A percentile compares a stretch with the other conserved stretches of the same genome.
These are phyloP conservation scores for Pichia californica DNA, from an alignment of 805 yeast genomes.

Conservation along the genomic window DNA sequence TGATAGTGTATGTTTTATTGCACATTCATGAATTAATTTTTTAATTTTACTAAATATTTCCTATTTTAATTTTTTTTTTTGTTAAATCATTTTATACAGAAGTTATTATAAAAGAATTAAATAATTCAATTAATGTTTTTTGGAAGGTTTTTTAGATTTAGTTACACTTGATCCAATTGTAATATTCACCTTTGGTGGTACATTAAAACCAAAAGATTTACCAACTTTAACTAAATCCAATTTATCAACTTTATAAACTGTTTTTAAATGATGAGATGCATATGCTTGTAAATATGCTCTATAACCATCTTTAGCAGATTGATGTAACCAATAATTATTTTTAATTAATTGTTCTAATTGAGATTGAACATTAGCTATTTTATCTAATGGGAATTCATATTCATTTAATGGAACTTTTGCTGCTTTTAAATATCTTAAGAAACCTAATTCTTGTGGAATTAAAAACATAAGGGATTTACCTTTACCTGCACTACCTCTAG, in stretches of 20 bases:
- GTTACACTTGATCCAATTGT: slow-evolving; percentile 79
- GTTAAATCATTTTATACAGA: background rate
- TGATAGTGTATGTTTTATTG: no score
- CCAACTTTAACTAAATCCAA: slow-evolving; percentile 93
- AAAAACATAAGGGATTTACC: slow-evolving; percentile 95
- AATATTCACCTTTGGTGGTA: slow-evolving; percentile 95
- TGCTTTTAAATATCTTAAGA: slow-evolving; percentile 87
- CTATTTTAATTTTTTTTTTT: no score
- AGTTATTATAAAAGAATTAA: background rate
- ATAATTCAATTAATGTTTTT: background rate
- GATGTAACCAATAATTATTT: slow-evolving; percentile 90
- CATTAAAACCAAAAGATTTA: slow-evolving; percentile 86
- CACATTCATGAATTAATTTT: no score
- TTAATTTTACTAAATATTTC: no score
- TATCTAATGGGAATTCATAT: slow-evolving; percentile 89
- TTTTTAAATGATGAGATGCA: slow-evolving; percentile 91
- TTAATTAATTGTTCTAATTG: slow-evolving; percentile 87
- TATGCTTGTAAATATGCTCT: slow-evolving; percentile 95
- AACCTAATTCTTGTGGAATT: slow-evolving; percentile 91
- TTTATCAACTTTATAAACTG: slow-evolving; percentile 94
- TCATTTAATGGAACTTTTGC: slow-evolving; percentile 97
- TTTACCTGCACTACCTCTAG: slow-evolving; percentile 82
- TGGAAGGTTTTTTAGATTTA: slow-evolving; percentile 14
- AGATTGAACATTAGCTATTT: slow-evolving; percentile 93
- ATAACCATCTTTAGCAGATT: slow-evolving; percentile 95